Evolutionary conservation across 2,329 filamentous ascomycete genomes (phyloP).

Genomic region (Graphilbum ipis-grandicollis): DNA sequence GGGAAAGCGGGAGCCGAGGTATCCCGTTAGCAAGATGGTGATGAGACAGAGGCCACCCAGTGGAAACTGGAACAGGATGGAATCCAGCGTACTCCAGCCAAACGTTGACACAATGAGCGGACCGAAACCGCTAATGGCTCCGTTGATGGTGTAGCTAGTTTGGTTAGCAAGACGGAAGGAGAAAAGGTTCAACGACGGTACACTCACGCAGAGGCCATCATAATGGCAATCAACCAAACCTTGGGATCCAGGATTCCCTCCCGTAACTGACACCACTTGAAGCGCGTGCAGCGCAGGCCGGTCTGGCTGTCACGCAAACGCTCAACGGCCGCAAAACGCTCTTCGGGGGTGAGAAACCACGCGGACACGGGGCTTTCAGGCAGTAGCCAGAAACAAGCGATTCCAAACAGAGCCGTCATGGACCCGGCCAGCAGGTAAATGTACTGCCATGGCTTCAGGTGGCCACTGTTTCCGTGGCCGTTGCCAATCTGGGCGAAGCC

Average conservation of each 20-base stretch:
- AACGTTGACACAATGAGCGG: slow-evolving; percentile 58
- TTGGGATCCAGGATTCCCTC: slow-evolving; percentile 44
- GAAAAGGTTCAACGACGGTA: background rate
- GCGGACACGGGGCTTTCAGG: slow-evolving; percentile 50
- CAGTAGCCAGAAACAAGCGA: slow-evolving; percentile 41
- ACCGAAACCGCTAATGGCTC: slow-evolving; percentile 53
- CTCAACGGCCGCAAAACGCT: slow-evolving; percentile 47
- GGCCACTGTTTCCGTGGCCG: slow-evolving; percentile 22
- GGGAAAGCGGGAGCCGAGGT: slow-evolving; percentile 37
- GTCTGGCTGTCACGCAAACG: slow-evolving; percentile 44
- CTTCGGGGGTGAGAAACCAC: slow-evolving; percentile 48
- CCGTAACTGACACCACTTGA: slow-evolving; percentile 40
- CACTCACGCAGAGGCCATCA: slow-evolving; percentile 46
- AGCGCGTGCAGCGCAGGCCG: slow-evolving; percentile 40
- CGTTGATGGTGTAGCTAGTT: slow-evolving; percentile 50
- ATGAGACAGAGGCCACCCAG: slow-evolving; percentile 52
- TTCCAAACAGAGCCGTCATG: slow-evolving; percentile 45
- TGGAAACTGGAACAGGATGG: slow-evolving; percentile 60
- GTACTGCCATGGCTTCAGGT: slow-evolving; percentile 48
- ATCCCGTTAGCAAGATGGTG: slow-evolving; percentile 49
- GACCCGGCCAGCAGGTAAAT: slow-evolving; percentile 50
- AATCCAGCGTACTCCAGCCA: slow-evolving; percentile 43
- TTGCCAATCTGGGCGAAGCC: slow-evolving; percentile 45
- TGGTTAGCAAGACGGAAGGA: background rate
- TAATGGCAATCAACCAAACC: slow-evolving; percentile 44